Evolutionary conservation across 2,329 filamentous ascomycete species (phyloP).

Genomic region (Pyrenochaeta sp.): DNA sequence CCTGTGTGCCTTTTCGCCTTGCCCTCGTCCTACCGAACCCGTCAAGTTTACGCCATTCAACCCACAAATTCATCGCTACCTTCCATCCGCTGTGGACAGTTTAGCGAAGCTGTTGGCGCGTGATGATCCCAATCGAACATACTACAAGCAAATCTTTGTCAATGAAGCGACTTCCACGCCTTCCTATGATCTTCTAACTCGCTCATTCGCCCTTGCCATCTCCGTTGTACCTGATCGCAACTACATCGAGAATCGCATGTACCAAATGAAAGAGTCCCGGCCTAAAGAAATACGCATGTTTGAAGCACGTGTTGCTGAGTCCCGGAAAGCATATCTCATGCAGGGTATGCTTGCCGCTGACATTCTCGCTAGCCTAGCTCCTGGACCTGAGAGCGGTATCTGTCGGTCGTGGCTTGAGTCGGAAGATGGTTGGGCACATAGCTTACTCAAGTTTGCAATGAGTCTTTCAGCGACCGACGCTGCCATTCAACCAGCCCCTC

Average conservation of each 20-base stretch:
- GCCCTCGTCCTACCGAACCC: conserved; percentile 68
- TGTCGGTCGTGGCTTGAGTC: conserved; percentile 84
- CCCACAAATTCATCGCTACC: conserved; percentile 82
- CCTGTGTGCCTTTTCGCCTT: conserved; percentile 86
- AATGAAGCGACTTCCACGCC: conserved; percentile 71
- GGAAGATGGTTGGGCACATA: conserved; percentile 83
- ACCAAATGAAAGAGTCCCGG: conserved; percentile 56
- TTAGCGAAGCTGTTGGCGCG: conserved; percentile 90
- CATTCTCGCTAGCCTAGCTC: conserved; percentile 79
- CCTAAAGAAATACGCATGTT: conserved; percentile 45
- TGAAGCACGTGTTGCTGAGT: conserved; percentile 74
- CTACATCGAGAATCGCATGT: conserved; percentile 54
- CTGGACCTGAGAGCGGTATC: conserved; percentile 74
- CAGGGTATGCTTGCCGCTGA: conserved; percentile 92
- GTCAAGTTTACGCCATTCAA: conserved; percentile 84
- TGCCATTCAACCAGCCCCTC: conserved; percentile 33
- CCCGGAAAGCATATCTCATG: conserved; percentile 87
- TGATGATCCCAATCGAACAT: conserved; percentile 89
- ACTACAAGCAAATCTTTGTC: conserved; percentile 83
- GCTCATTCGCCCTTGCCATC: conserved; percentile 86
- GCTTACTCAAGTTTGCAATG: conserved; percentile 77
- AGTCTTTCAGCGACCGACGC: conserved; percentile 60
- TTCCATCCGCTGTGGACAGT: conserved; percentile 88
- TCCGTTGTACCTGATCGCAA: conserved; percentile 81
- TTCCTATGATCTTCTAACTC: conserved; percentile 82